Evolutionary conservation across 106 monocot genomes (phyloP).

Genomic region (Platanthera zijinensis): DNA sequence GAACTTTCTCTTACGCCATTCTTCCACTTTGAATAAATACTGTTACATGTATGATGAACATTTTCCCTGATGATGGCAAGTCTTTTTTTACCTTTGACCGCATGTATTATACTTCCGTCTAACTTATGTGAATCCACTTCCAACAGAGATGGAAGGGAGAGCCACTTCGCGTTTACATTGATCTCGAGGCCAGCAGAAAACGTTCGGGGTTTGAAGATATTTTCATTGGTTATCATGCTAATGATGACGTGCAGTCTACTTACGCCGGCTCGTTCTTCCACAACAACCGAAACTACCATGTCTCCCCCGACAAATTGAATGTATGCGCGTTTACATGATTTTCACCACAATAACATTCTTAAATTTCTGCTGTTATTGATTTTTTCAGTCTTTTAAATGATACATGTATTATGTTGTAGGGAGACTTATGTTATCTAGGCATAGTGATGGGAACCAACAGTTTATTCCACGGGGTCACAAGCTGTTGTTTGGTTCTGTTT

Average conservation of each 20-base stretch:
- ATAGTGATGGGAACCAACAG: too few species aligned
- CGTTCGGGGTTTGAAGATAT: slow-evolving; percentile 76
- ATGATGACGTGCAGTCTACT: slow-evolving; percentile 75
- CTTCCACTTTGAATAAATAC: not conserved
- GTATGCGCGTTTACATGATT: slow-evolving; percentile 32
- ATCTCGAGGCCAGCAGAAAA: slow-evolving; percentile 75
- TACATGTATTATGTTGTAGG: too few species aligned
- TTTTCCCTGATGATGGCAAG: too few species aligned
- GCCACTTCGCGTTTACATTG: slow-evolving; percentile 79
- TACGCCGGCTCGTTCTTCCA: slow-evolving; percentile 84
- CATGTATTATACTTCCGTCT: not conserved
- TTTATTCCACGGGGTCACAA: too few species aligned
- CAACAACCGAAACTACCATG: slow-evolving; percentile 57
- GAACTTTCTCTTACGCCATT: not conserved
- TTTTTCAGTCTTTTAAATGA: not conserved
- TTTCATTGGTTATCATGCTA: slow-evolving; percentile 82
- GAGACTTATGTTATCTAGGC: too few species aligned
- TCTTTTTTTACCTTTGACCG: not conserved
- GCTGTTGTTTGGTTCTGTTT: too few species aligned
- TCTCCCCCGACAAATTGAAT: slow-evolving; percentile 59
- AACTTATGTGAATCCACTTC: slow-evolving; percentile 1
- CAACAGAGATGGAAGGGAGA: slow-evolving; percentile 60
- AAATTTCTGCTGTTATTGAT: too few species aligned
- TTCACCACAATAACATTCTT: not conserved
- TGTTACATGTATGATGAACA: not conserved